Evolutionary conservation across 1,139 yeast species (phyloP).

Genomic region (Suhomyces panamericanus): DNA sequence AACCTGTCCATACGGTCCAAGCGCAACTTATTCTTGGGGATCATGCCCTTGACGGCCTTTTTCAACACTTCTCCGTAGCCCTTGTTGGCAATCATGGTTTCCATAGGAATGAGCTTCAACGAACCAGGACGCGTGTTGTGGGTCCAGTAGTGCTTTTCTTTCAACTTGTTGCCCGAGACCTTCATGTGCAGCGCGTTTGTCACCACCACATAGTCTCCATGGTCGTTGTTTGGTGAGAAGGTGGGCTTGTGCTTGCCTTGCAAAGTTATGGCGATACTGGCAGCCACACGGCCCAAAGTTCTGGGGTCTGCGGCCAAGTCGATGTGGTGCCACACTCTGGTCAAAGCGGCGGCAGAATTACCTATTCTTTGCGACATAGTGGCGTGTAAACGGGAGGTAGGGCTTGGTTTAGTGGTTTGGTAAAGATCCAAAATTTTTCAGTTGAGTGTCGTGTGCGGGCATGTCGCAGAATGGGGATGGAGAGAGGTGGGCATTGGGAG

Average conservation of each 20-base stretch:
- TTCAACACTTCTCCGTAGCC: slow-evolving; percentile 82
- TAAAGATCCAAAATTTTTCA: slow-evolving; percentile 6
- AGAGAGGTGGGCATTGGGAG: not conserved
- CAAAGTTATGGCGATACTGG: slow-evolving; percentile 80
- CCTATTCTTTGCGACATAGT: slow-evolving; percentile 60
- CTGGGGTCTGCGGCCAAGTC: slow-evolving; percentile 84
- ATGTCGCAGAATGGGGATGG: not conserved
- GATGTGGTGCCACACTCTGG: slow-evolving; percentile 94
- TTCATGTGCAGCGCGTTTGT: slow-evolving; percentile 84
- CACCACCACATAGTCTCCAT: slow-evolving; percentile 96
- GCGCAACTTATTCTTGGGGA: slow-evolving; percentile 87
- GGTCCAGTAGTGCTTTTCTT: slow-evolving; percentile 84
- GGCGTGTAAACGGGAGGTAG: not conserved
- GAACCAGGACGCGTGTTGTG: slow-evolving; percentile 93
- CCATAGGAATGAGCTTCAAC: slow-evolving; percentile 80
- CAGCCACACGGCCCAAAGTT: slow-evolving; percentile 89
- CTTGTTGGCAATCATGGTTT: slow-evolving; percentile 68
- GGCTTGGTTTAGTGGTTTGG: not conserved
- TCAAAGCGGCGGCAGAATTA: slow-evolving; percentile 69
- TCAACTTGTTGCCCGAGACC: slow-evolving; percentile 79
- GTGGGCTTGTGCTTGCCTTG: slow-evolving; percentile 98
- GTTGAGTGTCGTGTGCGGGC: slow-evolving; percentile 4
- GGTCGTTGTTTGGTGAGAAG: slow-evolving; percentile 69
- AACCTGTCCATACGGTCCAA: slow-evolving; percentile 78
- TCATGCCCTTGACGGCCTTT: slow-evolving; percentile 93